A percentile compares a stretch with the other conserved stretches of the same genome.
These are phyloP conservation scores for Claviceps sp. DNA, from an alignment of 2,329 filamentous ascomycete genomes.

Conservation along the genomic window DNA sequence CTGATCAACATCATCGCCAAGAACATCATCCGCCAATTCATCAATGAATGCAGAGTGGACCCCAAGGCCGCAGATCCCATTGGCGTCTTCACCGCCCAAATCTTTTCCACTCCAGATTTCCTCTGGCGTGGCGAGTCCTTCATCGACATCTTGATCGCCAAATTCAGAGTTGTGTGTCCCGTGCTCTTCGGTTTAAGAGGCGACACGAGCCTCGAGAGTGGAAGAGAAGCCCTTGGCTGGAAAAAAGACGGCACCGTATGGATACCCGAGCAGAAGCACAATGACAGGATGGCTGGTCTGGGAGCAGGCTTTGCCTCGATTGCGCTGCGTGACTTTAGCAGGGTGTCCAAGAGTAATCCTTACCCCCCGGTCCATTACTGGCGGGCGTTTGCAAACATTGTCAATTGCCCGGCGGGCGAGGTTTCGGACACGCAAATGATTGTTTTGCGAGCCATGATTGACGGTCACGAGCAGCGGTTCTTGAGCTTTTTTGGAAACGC, in stretches of 20 bases:
- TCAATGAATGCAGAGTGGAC: conserved; percentile 50
- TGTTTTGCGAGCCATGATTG: conserved; percentile 58
- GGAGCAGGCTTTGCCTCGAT: conserved; percentile 75
- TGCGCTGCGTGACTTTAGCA: conserved; percentile 68
- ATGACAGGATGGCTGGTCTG: conserved; percentile 70
- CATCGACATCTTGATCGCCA: conserved; percentile 74
- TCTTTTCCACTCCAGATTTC: conserved; percentile 59
- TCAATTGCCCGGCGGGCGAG: conserved; percentile 56
- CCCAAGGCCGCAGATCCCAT: conserved; percentile 60
- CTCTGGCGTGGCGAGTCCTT: conserved; percentile 54
- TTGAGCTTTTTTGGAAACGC: conserved; percentile 69
- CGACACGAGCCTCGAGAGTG: conserved; percentile 56
- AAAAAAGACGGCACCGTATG: conserved; percentile 45
- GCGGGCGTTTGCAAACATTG: conserved; percentile 59
- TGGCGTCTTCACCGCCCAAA: conserved; percentile 60
- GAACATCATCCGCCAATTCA: conserved; percentile 54
- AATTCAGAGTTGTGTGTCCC: conserved; percentile 69
- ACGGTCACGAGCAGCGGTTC: conserved; percentile 61
- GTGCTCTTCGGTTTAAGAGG: conserved; percentile 75
- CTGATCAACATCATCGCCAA: conserved; percentile 67
- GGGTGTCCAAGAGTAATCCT: conserved; percentile 53
- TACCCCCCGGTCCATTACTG: conserved; percentile 75
- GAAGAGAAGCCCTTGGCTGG: conserved; percentile 62
- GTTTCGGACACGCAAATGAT: conserved; percentile 62
- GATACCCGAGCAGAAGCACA: conserved; percentile 58